Evolutionary conservation across 345 rosid species (phyloP), one percentile per base, ranked within the genome.

Genomic region (Fremontodendron californicum): DNA sequence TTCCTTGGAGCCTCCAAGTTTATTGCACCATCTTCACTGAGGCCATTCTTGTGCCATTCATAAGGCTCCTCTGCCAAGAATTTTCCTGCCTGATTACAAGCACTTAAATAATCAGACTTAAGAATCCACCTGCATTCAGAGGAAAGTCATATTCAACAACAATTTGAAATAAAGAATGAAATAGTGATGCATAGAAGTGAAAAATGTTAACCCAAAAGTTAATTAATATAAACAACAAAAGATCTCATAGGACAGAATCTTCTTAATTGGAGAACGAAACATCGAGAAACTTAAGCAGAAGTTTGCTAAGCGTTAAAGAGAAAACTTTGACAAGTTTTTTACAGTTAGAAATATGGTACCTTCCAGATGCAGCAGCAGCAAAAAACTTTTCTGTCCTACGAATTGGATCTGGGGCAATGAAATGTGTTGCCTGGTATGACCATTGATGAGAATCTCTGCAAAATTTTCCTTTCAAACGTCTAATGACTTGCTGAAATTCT

Each of bases 351-450:
- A 72, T 49, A 69, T 58, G 13, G 37, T 74, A 86, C 91, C 90
- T 84, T 85, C 90, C 88, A 76, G 90, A 87, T 71, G 91, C 88
- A 27, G 90, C 84, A 77, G 90, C 88, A 74, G 90, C 90, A 11
- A 88, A 88, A 63, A 93, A 86, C 79, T 92, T 96, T 71, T 93
- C 98, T 21, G 99, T 96, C 86, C 99, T 87, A 54, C 92, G 87
- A 81, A 93, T 58, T 49, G 95, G 91, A 67, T 87, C 89, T 48
- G 97, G 83, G 66, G 88, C 85, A 52, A 96, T 87, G 75, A 90
- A 92, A 71, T 96, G 99, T 49, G 99, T 96, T 78, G 97, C 98
- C 82, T 92, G 97, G 83, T 92, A 96, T 52, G 97, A 93, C 97
- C 99, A 96, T 18, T 91, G 94, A 86, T 96, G 98, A 83, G 97